Percentiles rank a stretch among this genome's conserved stretches.
Evolutionary conservation across 257 asterid genomes (phyloP).

Genomic region (Ophiorrhiza pumila): DNA sequence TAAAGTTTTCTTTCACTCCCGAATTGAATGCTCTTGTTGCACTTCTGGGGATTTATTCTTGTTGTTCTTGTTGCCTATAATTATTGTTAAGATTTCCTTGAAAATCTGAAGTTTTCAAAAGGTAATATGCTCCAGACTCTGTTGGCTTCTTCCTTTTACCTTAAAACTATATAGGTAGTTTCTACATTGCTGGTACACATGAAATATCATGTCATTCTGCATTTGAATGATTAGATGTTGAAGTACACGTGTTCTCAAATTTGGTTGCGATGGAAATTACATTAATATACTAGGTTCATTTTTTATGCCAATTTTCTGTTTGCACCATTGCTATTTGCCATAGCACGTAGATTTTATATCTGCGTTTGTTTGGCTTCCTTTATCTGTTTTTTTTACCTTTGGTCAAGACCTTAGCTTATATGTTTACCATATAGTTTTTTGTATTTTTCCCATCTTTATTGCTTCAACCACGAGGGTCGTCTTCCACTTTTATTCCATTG

Average conservation of each 20-base stretch:
- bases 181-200: neutral
- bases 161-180: neutral
- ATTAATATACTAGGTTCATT: neutral
- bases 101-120: neutral
- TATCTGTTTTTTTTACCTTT: neutral
- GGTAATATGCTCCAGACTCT: neutral
- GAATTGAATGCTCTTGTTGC: neutral
- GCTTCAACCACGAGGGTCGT: slow-evolving; percentile 2
- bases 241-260: neutral
- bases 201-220: neutral
- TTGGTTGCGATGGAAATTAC: neutral
- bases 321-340: no score
- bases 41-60: neutral
- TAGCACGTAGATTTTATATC: neutral
- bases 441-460: neutral
- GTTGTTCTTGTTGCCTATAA: neutral
- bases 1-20: neutral
- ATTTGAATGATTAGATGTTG: neutral
- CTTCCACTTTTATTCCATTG: slow-evolving; percentile 1
- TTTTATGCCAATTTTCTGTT: slow-evolving; percentile 1
- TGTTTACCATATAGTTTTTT: neutral
- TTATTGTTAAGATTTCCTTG: neutral
- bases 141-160: neutral
- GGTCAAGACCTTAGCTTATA: neutral
- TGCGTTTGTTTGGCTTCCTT: neutral